Evolutionary conservation across 352 stramenopile species (phyloP).

Genomic region (Albugo candida): DNA sequence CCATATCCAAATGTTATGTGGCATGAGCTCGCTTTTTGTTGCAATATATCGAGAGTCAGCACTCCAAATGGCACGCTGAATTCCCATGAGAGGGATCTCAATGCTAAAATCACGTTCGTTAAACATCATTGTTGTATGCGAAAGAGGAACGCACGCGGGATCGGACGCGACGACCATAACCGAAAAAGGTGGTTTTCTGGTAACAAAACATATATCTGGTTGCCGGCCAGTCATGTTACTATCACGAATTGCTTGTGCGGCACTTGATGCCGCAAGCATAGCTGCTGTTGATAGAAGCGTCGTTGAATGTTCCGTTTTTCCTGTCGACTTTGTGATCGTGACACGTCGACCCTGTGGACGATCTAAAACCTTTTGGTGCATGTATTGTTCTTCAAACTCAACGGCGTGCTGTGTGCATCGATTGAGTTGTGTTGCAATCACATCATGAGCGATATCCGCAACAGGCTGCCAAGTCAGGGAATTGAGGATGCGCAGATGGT

Average conservation of each 20-base stretch:
- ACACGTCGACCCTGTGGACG: conserved; percentile 41
- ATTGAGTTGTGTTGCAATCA: conserved; percentile 19
- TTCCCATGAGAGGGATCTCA: conserved; percentile 48
- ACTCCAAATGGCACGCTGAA: conserved; percentile 47
- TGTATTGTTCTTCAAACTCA: conserved; percentile 52
- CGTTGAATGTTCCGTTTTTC: conserved; percentile 5
- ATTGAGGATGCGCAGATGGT: conserved; percentile 51
- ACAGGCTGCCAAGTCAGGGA: conserved; percentile 61
- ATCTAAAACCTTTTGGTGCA: conserved; percentile 22
- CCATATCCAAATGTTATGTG: conserved; percentile 75
- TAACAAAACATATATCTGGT: conserved; percentile 47
- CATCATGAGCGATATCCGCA: conserved; percentile 51
- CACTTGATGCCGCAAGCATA: conserved; percentile 31
- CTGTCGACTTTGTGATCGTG: conserved; percentile 8
- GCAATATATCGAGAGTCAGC: conserved; percentile 42
- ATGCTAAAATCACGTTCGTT: conserved; percentile 15
- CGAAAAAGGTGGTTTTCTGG: conserved; percentile 44
- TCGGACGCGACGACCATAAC: conserved; percentile 40
- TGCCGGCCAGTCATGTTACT: conserved; percentile 10
- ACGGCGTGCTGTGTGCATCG: conserved; percentile 29
- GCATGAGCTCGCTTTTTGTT: conserved; percentile 67
- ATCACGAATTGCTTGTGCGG: conserved; percentile 27
- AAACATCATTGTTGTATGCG: not conserved
- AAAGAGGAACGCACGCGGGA: conserved; percentile 25
- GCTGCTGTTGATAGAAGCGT: conserved; percentile 31